These are phyloP conservation scores for Seminavis robusta DNA, from an alignment of 108 stramenopile genomes.

Conservation along the genomic window DNA sequence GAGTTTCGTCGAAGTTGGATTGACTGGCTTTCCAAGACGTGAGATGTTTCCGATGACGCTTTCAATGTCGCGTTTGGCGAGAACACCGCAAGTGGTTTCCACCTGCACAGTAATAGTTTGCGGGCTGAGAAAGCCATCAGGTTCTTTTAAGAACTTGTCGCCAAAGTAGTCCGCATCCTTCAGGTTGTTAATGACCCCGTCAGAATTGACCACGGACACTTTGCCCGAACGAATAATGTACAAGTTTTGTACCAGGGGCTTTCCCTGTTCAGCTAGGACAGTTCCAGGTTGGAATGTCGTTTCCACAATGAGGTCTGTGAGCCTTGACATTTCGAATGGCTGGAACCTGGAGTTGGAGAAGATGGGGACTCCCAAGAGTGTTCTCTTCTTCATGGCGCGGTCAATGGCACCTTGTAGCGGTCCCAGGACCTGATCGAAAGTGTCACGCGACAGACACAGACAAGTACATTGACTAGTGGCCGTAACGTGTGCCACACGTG, in stretches of 20 bases:
- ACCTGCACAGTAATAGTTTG: conserved; percentile 73
- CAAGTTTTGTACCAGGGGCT: conserved; percentile 62
- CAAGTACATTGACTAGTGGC: conserved; percentile 62
- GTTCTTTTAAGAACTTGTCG: conserved; percentile 59
- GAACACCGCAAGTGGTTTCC: conserved; percentile 64
- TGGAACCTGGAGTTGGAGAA: conserved; percentile 82
- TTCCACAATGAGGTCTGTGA: conserved; percentile 70
- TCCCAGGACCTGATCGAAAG: conserved; percentile 75
- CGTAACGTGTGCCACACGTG: conserved; percentile 84
- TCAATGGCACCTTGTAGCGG: conserved; percentile 80
- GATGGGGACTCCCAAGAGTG: conserved; percentile 80
- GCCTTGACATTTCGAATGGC: conserved; percentile 77
- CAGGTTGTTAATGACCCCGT: conserved; percentile 73
- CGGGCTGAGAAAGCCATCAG: conserved; percentile 44
- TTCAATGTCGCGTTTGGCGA: conserved; percentile 66
- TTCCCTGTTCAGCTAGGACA: conserved; percentile 75
- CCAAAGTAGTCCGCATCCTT: conserved; percentile 82
- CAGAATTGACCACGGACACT: conserved; percentile 56
- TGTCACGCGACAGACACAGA: conserved; percentile 73
- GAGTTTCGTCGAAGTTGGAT: conserved; percentile 33
- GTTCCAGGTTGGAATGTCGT: conserved; percentile 57
- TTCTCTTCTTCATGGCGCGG: conserved; percentile 77
- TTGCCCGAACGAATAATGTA: conserved; percentile 81
- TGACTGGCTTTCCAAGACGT: conserved; percentile 57
- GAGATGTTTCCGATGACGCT: conserved; percentile 70